A percentile compares a stretch with the other conserved stretches of the same genome.
Conservation (phyloP, 495 filamentous ascomycete genomes). For the Aspergillus carlsbadensis region DNA sequence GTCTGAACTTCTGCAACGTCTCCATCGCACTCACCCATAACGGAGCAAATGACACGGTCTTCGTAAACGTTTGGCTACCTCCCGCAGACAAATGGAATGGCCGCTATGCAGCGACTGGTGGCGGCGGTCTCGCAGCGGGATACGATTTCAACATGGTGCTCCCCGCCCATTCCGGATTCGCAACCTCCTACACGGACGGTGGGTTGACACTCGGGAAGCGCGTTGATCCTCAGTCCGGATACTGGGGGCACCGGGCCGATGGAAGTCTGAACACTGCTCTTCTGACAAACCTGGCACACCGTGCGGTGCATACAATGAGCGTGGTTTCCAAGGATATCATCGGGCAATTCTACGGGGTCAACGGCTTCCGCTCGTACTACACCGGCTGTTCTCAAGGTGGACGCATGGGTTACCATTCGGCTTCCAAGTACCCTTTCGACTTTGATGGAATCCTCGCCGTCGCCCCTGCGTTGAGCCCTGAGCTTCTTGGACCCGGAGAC, state of each 20-base stretch:
- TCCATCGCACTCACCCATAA: constrained; percentile 7
- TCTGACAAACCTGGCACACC: neutral
- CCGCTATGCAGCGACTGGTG: constrained; percentile 12
- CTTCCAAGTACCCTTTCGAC: constrained; percentile 36
- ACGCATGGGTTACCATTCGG: constrained; percentile 38
- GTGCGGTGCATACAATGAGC: constrained; percentile 4
- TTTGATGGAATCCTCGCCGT: constrained; percentile 61
- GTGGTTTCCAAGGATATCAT: constrained; percentile 12
- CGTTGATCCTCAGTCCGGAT: constrained; percentile 7
- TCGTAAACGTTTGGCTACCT: constrained; percentile 9
- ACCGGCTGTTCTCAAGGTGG: constrained; percentile 49
- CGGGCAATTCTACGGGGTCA: constrained; percentile 11
- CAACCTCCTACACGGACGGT: constrained; percentile 9
- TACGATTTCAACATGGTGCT: neutral
- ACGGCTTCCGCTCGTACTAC: constrained; percentile 31
- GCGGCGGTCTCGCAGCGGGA: constrained; percentile 13
- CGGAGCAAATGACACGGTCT: neutral
- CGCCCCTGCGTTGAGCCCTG: constrained; percentile 29
- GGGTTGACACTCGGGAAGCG: constrained; percentile 12
- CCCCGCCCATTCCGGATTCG: constrained; percentile 1
- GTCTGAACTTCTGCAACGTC: constrained; percentile 10
- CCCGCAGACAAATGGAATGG: constrained; percentile 5
- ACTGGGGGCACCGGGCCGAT: constrained; percentile 7
- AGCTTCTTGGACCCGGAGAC: neutral
- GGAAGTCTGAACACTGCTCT: neutral